Base-by-base conservation (phyloP, 371 early-diverging fungal genomes). In the Mortierella sp. region DNA sequence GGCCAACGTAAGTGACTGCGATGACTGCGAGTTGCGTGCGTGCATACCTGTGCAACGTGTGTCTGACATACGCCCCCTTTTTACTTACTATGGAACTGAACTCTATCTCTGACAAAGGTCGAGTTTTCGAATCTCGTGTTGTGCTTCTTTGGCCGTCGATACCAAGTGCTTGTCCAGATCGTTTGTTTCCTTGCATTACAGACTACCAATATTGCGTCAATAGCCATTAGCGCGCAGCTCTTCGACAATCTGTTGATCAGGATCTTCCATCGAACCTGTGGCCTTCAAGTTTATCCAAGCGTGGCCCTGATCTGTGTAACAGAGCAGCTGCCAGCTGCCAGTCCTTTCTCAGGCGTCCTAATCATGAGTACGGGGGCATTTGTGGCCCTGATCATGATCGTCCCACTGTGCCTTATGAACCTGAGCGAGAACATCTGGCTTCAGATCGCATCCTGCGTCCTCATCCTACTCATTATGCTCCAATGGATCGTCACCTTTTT, bases 171-270 rank as follows among this genome's bases (percentile, higher is more conserved):
- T 19, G 79, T 85, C 31, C 89, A 89, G 51, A 8, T 85, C 8
- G 53, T 83, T 32, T 69, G 87, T 8, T 88, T 79, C 41, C 56
- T 87, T 28, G 78, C 89, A 8, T 56, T 89, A 50, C 87, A 89
- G 75, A 81, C 88, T 7, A 82, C 86, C 50, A 87, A 80, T 56
- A 71, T 89, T n/a, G 81, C 86, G 2, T 86, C 86, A 27, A 89
- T 89, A 43, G 82, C 88, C 19, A 62, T 86, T 28, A 83, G 87
- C 32, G 65, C 86, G 2, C 89, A 89, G 79, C 82, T 86, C 60
- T 82, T 82, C 43, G 82, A 82, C 64, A 75, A 72, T 28, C 65
- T 81, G 11, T 43, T 79, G 31, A 73, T 81, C 60, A 57, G 47
- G 49, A 31, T 79, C 39, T 60, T 72, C 19, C 72, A 65, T 39